Percentiles rank a stretch among this genome's conserved stretches.
Evolutionary conservation across 352 stramenopile species (phyloP).

Genomic region (Globisporangium polare): DNA sequence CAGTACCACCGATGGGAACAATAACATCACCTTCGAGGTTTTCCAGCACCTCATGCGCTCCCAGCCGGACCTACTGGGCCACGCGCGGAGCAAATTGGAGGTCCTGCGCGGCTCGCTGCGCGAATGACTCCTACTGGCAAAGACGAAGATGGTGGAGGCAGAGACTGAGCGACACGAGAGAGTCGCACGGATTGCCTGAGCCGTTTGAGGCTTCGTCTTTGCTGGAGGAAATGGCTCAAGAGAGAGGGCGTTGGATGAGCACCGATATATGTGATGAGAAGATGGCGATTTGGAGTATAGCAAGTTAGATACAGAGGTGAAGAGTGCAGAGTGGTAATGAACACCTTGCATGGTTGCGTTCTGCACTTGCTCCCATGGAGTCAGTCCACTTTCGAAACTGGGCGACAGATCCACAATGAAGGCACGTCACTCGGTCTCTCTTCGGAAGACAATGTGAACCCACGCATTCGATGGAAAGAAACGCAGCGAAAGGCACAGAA

Average conservation of each 20-base stretch:
- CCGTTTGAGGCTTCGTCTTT: too few relatives aligned
- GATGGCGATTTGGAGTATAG: background rate
- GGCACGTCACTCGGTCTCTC: too few relatives aligned
- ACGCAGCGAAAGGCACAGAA: too few relatives aligned
- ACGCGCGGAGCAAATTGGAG: conserved; percentile 49
- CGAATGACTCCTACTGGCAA: conserved; percentile 13
- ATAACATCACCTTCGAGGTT: conserved; percentile 30
- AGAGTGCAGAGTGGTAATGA: too few relatives aligned
- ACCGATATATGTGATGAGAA: background rate
- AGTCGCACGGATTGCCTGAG: too few relatives aligned
- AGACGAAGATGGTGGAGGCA: background rate
- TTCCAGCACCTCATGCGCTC: conserved; percentile 39
- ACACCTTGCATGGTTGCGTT: too few relatives aligned
- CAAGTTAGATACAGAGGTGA: too few relatives aligned
- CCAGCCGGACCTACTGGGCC: conserved; percentile 40
- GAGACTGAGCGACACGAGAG: background rate
- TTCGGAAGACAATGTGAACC: too few relatives aligned
- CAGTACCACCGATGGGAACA: background rate
- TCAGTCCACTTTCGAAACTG: too few relatives aligned
- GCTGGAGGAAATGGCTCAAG: background rate
- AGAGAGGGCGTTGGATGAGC: background rate
- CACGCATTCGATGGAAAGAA: too few relatives aligned
- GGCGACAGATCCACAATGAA: background rate
- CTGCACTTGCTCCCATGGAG: too few relatives aligned
- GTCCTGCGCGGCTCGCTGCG: conserved; percentile 45